Evolutionary conservation across 352 stramenopile species (phyloP).

Genomic region (Salisapilia sapeloensis): DNA sequence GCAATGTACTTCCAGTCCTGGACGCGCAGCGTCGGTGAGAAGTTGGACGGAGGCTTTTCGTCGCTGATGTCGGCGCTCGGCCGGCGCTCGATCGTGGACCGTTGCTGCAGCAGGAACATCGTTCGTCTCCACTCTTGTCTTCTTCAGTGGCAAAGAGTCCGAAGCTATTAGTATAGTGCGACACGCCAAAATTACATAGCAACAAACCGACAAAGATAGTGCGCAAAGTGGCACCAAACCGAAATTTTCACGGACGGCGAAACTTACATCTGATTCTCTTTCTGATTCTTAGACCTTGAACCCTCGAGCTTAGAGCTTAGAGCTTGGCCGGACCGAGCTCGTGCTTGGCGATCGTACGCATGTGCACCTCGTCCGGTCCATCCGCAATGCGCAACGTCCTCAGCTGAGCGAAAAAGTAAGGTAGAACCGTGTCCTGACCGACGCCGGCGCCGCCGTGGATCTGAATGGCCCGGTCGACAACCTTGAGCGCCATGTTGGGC

Average conservation of each 20-base stretch:
- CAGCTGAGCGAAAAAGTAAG: conserved; percentile 81
- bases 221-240: too few species aligned
- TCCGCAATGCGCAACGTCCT: conserved; percentile 91
- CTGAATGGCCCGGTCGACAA: conserved; percentile 87
- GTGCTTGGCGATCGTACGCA: conserved; percentile 86
- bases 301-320: conserved; percentile 2
- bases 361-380: conserved; percentile 94
- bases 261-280: too few species aligned
- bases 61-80: neutral
- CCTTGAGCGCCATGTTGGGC: conserved; percentile 74
- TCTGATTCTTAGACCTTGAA: neutral
- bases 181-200: too few species aligned
- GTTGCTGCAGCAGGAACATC: conserved; percentile 4
- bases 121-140: too few species aligned
- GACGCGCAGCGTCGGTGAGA: conserved; percentile 8
- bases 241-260: too few species aligned
- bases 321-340: conserved; percentile 50
- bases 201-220: too few species aligned
- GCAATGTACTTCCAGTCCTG: conserved; percentile 78
- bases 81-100: neutral
- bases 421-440: conserved; percentile 87
- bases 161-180: too few species aligned
- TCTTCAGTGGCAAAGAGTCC: too few species aligned
- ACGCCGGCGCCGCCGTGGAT: conserved; percentile 70
- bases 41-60: neutral